phyloP scores from a whole-genome alignment of 2,329 filamentous ascomycete genomes.

The Pseudogymnoascus sp. region DNA sequence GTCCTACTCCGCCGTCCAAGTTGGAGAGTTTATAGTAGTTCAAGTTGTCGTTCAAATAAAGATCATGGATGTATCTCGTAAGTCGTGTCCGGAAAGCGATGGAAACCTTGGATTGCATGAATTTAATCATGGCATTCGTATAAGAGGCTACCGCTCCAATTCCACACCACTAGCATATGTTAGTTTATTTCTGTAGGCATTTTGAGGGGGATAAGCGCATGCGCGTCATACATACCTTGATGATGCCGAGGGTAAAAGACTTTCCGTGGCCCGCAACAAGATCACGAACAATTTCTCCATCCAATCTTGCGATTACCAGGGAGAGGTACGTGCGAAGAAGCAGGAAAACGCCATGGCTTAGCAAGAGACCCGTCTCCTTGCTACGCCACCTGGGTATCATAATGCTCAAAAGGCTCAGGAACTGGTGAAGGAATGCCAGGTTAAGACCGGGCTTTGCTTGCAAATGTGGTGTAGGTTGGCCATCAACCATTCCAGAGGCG shows the following conservation, averaged over 20 bases:
- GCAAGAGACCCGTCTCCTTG: slow-evolving; percentile 84
- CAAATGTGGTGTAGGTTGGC: slow-evolving; percentile 53
- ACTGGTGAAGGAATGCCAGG: slow-evolving; percentile 92
- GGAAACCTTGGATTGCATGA: slow-evolving; percentile 92
- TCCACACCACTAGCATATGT: slow-evolving; percentile 64
- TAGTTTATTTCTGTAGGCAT: slow-evolving; percentile 10
- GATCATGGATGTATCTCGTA: slow-evolving; percentile 92
- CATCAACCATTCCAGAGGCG: slow-evolving; percentile 68
- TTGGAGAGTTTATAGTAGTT: slow-evolving; percentile 96
- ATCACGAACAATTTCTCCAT: slow-evolving; percentile 93
- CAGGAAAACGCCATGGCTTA: slow-evolving; percentile 84
- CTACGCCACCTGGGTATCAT: slow-evolving; percentile 95
- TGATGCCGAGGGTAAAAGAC: slow-evolving; percentile 77
- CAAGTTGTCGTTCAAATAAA: slow-evolving; percentile 89
- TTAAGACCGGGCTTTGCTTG: slow-evolving; percentile 93
- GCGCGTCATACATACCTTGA: slow-evolving; percentile 50
- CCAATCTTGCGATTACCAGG: slow-evolving; percentile 81
- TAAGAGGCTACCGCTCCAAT: slow-evolving; percentile 91
- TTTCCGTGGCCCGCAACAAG: slow-evolving; percentile 91
- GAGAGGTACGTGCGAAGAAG: slow-evolving; percentile 92
- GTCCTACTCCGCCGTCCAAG: slow-evolving; percentile 83
- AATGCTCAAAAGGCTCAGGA: slow-evolving; percentile 90
- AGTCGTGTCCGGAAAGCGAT: slow-evolving; percentile 94
- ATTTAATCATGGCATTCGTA: slow-evolving; percentile 99
- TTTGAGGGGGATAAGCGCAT: slow-evolving; percentile 14